A percentile compares a stretch with the other conserved stretches of the same genome.
These are phyloP conservation scores for Mycena indigotica DNA, from an alignment of 768 basidiomycete species.

Conservation along the genomic window DNA sequence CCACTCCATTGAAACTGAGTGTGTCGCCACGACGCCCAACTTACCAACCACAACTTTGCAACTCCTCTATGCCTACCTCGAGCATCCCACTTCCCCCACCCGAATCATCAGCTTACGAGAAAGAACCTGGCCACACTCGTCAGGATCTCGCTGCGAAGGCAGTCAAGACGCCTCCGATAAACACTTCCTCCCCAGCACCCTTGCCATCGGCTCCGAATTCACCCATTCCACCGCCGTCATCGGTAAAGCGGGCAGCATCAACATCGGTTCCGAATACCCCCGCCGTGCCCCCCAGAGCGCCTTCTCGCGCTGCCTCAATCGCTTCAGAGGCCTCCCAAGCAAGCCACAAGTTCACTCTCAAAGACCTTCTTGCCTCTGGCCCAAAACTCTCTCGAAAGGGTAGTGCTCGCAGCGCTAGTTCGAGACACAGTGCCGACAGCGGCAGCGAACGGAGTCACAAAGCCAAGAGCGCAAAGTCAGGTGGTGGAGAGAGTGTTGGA, in stretches of 20 bases:
- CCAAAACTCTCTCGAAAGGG: conserved; percentile 76
- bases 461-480: conserved; percentile 38
- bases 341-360: conserved; percentile 81
- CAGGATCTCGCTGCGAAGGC: conserved; percentile 12
- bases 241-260: conserved; percentile 7
- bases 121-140: conserved; percentile 18
- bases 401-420: conserved; percentile 54
- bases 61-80: background rate
- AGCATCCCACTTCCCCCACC: conserved; percentile 21
- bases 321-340: conserved; percentile 50
- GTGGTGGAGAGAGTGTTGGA: conserved; percentile 45
- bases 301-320: conserved; percentile 39
- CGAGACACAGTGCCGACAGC: conserved; percentile 47
- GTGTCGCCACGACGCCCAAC: background rate
- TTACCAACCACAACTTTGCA: background rate
- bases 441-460: conserved; percentile 65
- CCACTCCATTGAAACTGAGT: background rate
- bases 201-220: conserved; percentile 1
- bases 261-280: conserved; percentile 8
- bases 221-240: background rate
- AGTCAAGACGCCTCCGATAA: background rate
- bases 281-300: background rate
- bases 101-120: conserved; percentile 14
- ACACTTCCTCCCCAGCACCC: background rate
- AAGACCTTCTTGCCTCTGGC: conserved; percentile 69